Percentiles rank a stretch among this genome's conserved stretches.
Conservation (phyloP, 2,329 filamentous ascomycete species). For the Seiridium cupressi region DNA sequence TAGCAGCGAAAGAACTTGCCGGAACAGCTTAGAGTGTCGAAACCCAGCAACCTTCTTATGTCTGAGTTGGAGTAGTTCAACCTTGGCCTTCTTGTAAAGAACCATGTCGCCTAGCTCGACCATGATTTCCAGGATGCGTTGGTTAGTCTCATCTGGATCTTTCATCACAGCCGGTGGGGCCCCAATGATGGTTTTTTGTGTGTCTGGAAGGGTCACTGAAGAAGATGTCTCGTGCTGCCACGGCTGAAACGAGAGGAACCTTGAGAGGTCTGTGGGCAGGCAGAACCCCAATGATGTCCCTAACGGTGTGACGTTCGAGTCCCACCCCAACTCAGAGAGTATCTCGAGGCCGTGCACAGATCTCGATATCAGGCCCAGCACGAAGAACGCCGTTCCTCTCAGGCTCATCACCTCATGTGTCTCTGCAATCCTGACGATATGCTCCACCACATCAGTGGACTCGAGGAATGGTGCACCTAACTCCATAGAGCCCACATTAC, state of each 20-base stretch:
- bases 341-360: conserved; percentile 93
- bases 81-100: conserved; percentile 81
- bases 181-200: conserved; percentile 51
- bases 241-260: conserved; percentile 69
- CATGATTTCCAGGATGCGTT: conserved; percentile 80
- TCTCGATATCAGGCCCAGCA: conserved; percentile 86
- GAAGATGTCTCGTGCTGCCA: conserved; percentile 54
- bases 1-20: conserved; percentile 78
- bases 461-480: conserved; percentile 93
- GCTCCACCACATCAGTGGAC: conserved; percentile 80
- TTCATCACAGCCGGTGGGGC: conserved; percentile 55
- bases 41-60: conserved; percentile 76
- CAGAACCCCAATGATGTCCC: conserved; percentile 86
- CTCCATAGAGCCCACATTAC: conserved; percentile 98
- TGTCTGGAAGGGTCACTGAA: conserved; percentile 45
- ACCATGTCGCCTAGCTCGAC: conserved; percentile 92
- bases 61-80: conserved; percentile 74
- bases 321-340: conserved; percentile 86
- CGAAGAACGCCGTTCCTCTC: conserved; percentile 94
- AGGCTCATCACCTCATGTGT: conserved; percentile 86
- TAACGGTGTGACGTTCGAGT: conserved; percentile 79
- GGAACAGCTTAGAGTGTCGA: conserved; percentile 73
- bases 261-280: conserved; percentile 74
- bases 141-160: conserved; percentile 59
- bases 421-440: conserved; percentile 87